Base-by-base conservation (phyloP, 129 eudicot genomes). In the Erigeron canadensis region DNA sequence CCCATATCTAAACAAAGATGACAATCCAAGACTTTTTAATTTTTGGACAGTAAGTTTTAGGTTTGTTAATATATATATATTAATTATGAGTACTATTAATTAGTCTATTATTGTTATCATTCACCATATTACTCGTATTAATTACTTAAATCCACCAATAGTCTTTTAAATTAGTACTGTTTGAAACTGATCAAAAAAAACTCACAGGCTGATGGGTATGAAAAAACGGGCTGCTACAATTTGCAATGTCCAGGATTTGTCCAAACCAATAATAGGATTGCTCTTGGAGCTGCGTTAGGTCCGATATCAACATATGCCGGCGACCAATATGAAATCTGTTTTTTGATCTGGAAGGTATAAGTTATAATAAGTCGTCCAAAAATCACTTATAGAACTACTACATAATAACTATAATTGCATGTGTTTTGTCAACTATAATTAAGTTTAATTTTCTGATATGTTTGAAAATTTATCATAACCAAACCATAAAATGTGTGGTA, bases 271-370 rank as follows among this genome's bases (percentile, higher is more conserved):
- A 71, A 63, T 42, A 78, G 65, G 57, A 69, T 89, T 43, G 88
- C 91, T 37, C 86, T 93, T 48, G 98, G 98, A 41, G 95, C 87
- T 22, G 88, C 95, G 3, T 87, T 93, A 5, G 75, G 83, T 70
- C 95, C 95, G 46, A 72, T 76, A n/a, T 89, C 98, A 11, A 75
- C 89, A 2, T 89, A 83, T 58, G 77, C 71, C 8, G 95, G 92
- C 55, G 77, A 87, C 15, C 98, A 93, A 77, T 89, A 80, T 58
- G 95, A 83, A 7, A 78, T 87, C 54, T 78, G 79, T 53, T 51
- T 89, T 58, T 62, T 85, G 63, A 75, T 92, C 7, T 89, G 91
- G 96, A 92, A 87, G 98, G 98, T 92, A n/a, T n/a, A 87, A 57
- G 4, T 21, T 28, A 28, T 65, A 28, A 28, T 65, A 28, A 21